Evolutionary conservation across 306 rosid genomes (phyloP).

Genomic region (Fagus sylvatica): DNA sequence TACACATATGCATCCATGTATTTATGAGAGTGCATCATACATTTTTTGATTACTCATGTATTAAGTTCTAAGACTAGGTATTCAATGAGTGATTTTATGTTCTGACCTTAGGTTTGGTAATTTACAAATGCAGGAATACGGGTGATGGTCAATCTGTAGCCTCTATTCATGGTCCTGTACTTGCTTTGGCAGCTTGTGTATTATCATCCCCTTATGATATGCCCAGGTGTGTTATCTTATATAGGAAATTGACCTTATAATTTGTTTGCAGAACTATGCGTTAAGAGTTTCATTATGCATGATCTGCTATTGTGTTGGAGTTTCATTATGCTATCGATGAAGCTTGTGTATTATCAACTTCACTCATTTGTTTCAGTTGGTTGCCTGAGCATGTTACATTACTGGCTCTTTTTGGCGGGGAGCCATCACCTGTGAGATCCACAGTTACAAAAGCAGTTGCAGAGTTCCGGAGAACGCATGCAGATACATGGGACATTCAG

Average conservation of each 20-base stretch:
- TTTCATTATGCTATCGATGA: neutral
- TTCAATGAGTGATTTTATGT: neutral
- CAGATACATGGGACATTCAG: conserved; percentile 97
- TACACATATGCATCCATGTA: neutral
- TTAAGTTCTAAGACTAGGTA: neutral
- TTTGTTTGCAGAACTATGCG: neutral
- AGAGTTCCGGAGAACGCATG: conserved; percentile 96
- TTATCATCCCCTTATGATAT: conserved; percentile 94
- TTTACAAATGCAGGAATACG: conserved; percentile 56
- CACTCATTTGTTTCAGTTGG: conserved; percentile 62
- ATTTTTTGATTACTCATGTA: neutral
- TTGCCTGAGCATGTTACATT: conserved; percentile 85
- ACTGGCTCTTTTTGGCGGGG: conserved; percentile 88
- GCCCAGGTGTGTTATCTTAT: conserved; percentile 66
- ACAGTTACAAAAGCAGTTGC: conserved; percentile 98
- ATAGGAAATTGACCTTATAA: neutral
- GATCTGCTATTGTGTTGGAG: neutral
- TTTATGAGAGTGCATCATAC: neutral
- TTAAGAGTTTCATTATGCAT: neutral
- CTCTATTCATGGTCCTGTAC: conserved; percentile 87
- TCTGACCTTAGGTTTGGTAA: conserved; percentile 8
- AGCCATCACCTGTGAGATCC: conserved; percentile 88
- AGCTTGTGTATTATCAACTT: neutral
- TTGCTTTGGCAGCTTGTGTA: conserved; percentile 89
- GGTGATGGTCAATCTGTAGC: conserved; percentile 68